Evolutionary conservation across 2,329 filamentous ascomycete species (phyloP).

Genomic region (Stagonosporopsis vannaccii): DNA sequence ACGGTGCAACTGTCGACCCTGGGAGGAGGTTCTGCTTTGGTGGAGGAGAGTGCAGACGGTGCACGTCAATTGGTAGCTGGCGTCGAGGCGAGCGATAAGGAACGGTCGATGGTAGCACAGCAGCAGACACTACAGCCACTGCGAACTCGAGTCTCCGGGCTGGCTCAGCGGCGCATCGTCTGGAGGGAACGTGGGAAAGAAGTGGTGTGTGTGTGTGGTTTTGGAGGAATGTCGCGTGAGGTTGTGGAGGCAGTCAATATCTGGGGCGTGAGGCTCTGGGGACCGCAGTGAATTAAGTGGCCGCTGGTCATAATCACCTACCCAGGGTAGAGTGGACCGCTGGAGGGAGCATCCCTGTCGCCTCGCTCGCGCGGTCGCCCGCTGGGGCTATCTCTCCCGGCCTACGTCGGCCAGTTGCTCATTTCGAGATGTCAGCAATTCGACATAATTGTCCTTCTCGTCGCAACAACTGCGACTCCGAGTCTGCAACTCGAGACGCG

Average conservation of each 20-base stretch:
- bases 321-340: not conserved
- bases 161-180: conserved; percentile 33
- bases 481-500: not conserved
- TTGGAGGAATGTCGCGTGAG: conserved; percentile 26
- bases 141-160: conserved; percentile 24
- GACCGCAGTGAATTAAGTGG: conserved; percentile 20
- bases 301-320: conserved; percentile 11
- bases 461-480: not conserved
- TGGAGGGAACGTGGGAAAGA: not conserved
- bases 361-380: conserved; percentile 4
- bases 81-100: conserved; percentile 45
- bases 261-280: conserved; percentile 20
- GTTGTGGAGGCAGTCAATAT: conserved; percentile 20
- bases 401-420: conserved; percentile 16
- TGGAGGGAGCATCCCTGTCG: conserved; percentile 15
- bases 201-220: conserved; percentile 1
- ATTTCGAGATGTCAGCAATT: conserved; percentile 10
- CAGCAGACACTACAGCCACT: conserved; percentile 38
- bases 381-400: conserved; percentile 10
- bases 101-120: conserved; percentile 39
- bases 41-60: conserved; percentile 22
- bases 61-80: conserved; percentile 43
- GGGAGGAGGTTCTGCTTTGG: conserved; percentile 25
- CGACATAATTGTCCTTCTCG: not conserved
- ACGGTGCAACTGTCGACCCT: conserved; percentile 29